phyloP scores from a whole-genome alignment of 2,329 filamentous ascomycete genomes.

The Phaeoacremonium minimum region DNA sequence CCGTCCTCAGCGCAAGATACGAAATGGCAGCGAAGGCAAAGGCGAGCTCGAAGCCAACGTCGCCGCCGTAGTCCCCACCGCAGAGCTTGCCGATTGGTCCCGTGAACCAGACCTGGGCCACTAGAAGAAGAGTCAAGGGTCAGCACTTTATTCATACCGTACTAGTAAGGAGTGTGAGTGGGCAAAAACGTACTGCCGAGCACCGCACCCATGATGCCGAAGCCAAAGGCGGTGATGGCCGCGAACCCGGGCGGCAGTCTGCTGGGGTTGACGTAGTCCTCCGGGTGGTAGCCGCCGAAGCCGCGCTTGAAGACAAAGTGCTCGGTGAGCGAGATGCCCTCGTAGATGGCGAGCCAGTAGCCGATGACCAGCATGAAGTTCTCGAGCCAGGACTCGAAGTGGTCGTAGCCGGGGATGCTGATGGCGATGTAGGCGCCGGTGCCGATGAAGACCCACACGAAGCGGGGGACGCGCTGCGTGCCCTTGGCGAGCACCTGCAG shows the following conservation, averaged over 20 bases:
- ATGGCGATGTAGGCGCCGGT: slow-evolving; percentile 64
- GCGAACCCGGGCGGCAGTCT: slow-evolving; percentile 61
- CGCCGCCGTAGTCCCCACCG: slow-evolving; percentile 41
- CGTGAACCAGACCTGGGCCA: slow-evolving; percentile 66
- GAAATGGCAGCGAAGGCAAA: slow-evolving; percentile 53
- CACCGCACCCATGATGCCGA: slow-evolving; percentile 62
- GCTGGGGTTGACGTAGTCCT: slow-evolving; percentile 51
- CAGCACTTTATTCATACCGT: no score
- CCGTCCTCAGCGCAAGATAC: slow-evolving; percentile 45
- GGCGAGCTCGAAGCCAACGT: slow-evolving; percentile 56
- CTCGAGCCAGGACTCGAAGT: slow-evolving; percentile 61
- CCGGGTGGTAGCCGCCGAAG: slow-evolving; percentile 53
- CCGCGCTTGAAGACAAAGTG: slow-evolving; percentile 66
- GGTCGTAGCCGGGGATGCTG: slow-evolving; percentile 63
- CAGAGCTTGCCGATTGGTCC: slow-evolving; percentile 63
- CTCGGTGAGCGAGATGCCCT: slow-evolving; percentile 59
- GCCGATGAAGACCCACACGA: slow-evolving; percentile 60
- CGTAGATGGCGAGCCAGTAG: slow-evolving; percentile 75
- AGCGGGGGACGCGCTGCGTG: slow-evolving; percentile 60
- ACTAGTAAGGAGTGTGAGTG: no score
- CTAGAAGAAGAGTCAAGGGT: no score
- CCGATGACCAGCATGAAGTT: slow-evolving; percentile 68
- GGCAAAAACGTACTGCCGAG: no score
- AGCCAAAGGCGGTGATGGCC: slow-evolving; percentile 57
- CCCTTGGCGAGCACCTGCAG: slow-evolving; percentile 59